phyloP scores from a whole-genome alignment of 371 early-diverging fungal species.

The Dinochytrium kinnereticum region DNA sequence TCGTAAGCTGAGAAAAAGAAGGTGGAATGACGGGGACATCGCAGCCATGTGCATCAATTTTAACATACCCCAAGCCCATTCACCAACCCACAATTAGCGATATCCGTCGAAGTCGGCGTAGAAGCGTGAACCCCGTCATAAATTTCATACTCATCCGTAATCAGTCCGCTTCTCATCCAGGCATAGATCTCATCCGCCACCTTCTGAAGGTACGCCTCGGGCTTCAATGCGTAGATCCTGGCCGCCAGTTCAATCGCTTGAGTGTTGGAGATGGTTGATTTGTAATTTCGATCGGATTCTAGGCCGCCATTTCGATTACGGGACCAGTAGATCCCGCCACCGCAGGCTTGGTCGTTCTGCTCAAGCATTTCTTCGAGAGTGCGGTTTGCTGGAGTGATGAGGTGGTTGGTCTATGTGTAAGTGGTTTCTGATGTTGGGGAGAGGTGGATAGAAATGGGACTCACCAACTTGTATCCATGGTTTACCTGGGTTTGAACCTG shows the following conservation, averaged over 20 bases:
- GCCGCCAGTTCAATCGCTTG: constrained; percentile 42
- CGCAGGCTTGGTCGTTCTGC: constrained; percentile 40
- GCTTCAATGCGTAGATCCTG: constrained; percentile 37
- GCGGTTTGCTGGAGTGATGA: constrained; percentile 28
- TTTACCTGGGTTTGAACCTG: constrained; percentile 1
- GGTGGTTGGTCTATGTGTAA: constrained; percentile 4
- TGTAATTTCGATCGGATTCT: constrained; percentile 29
- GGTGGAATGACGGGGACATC: background rate
- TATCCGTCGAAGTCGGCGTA: background rate
- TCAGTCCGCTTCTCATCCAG: constrained; percentile 41
- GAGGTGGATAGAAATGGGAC: background rate
- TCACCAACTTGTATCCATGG: constrained; percentile 16
- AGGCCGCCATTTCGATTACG: constrained; percentile 32
- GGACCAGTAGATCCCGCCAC: constrained; percentile 54
- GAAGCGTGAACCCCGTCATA: constrained; percentile 35
- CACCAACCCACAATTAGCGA: background rate
- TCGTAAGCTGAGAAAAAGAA: background rate
- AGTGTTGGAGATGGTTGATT: constrained; percentile 50
- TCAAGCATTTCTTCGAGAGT: constrained; percentile 42
- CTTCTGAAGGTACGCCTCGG: constrained; percentile 34
- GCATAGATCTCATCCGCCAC: constrained; percentile 35
- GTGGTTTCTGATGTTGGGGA: no score
- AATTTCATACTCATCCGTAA: constrained; percentile 32
- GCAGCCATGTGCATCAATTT: background rate
- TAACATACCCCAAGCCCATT: background rate